Base-by-base conservation (phyloP, 2,329 filamentous ascomycete species). In the Emydomyces testavorans region DNA sequence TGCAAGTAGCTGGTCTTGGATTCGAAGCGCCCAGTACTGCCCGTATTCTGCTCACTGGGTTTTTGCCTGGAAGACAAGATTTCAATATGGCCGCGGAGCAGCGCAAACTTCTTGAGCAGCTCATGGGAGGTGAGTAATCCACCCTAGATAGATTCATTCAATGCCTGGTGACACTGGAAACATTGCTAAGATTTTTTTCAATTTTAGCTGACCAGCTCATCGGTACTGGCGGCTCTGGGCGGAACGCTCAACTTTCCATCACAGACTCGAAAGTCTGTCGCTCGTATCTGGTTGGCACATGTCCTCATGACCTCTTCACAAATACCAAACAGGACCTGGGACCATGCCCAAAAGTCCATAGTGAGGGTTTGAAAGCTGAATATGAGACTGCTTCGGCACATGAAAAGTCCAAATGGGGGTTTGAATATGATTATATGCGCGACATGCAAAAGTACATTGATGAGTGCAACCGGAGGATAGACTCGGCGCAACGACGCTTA, bases 251-350 rank as follows among this genome's bases (percentile, higher is more conserved):
- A 65, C 78, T 96, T 58, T 83, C 83, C 54, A 83, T 98, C 59
- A 92, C 81, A 51, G 92, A 96, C 66, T 77, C 85, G 46, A 95
- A 94, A 69, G 85, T 94, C 58, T 98, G 92, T 73, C 85, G 87
- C 48, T 95, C 89, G 15, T 96, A 90, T 66, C 78, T 98, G 42
- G 88, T 79, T 53, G 92, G 92, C 58, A 93, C 86, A 50, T 98
- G 92, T 66, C 92, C 92, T 0, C 90, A 96, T 73, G 92, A 98
- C 64, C 86, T 98, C 62, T 98, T 98, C 76, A 98, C 90, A 56
- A 98, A 98, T 71, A 98, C 92, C 38, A 96, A 95, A 72, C 89
- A 96, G 75, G 92, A 98, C 65, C 78, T 96, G 28, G 92, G 92
- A 2, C 78, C 80, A 0, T 98, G 92, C 62, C 78, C 85, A 42